phyloP scores from a whole-genome alignment of 1,284 basidiomycete species.

The Stereum hirsutum region DNA sequence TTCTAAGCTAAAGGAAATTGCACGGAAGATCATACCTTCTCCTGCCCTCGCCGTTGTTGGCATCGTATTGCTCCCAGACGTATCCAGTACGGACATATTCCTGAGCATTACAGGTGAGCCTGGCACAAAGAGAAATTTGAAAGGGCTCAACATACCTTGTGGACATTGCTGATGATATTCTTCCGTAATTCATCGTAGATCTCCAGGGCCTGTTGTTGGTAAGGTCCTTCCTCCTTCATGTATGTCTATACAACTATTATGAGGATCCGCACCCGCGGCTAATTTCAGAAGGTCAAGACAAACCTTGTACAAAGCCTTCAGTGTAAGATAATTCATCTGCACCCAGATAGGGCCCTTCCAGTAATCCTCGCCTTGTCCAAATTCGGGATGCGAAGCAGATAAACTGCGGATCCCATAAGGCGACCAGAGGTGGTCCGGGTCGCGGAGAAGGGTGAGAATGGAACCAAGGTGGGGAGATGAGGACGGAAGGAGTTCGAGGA shows the following conservation, averaged over 20 bases:
- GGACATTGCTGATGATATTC: constrained; percentile 82
- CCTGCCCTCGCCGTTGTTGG: constrained; percentile 72
- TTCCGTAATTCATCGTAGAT: constrained; percentile 76
- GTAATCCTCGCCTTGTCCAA: constrained; percentile 89
- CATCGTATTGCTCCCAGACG: constrained; percentile 95
- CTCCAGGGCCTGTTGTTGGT: constrained; percentile 61
- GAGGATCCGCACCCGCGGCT: no score
- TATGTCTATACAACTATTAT: no score
- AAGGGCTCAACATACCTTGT: constrained; percentile 44
- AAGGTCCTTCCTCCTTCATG: constrained; percentile 69
- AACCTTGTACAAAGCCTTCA: constrained; percentile 73
- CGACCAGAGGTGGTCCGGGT: constrained; percentile 86
- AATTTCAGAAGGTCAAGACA: neutral
- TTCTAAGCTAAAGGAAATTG: neutral
- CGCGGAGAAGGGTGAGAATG: constrained; percentile 72
- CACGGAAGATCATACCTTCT: constrained; percentile 48
- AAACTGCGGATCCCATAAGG: constrained; percentile 83
- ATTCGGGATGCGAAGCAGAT: constrained; percentile 77
- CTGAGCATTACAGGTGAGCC: constrained; percentile 29
- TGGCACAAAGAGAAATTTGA: neutral
- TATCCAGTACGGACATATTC: constrained; percentile 89
- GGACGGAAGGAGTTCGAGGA: constrained; percentile 70
- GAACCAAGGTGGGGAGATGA: constrained; percentile 72
- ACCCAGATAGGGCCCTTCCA: constrained; percentile 97
- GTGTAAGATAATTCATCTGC: constrained; percentile 89